Conservation (phyloP, 2,329 filamentous ascomycete species). For the Amauroascus verrucosus region DNA sequence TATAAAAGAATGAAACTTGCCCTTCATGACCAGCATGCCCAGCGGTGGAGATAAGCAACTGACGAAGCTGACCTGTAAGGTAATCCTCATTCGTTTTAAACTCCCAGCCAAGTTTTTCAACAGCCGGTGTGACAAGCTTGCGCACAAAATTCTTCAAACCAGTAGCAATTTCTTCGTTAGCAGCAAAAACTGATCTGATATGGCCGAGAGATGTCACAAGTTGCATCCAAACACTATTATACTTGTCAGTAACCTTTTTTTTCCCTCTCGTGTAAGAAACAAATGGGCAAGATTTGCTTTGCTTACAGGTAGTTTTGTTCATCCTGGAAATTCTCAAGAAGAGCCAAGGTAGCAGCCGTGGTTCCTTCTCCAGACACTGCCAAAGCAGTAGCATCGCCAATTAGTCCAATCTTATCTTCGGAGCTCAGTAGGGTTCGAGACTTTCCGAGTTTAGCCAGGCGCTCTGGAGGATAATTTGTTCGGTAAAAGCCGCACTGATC, state of each 20-base stretch:
- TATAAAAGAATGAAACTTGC: slow-evolving; percentile 40
- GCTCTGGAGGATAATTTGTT: slow-evolving; percentile 80
- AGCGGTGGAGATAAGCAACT: slow-evolving; percentile 66
- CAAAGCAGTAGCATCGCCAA: slow-evolving; percentile 81
- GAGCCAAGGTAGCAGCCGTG: slow-evolving; percentile 69
- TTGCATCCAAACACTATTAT: slow-evolving; percentile 64
- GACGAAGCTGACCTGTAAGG: slow-evolving; percentile 69
- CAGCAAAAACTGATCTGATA: slow-evolving; percentile 75
- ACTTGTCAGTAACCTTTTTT: slow-evolving; percentile 17
- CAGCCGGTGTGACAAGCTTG: slow-evolving; percentile 63
- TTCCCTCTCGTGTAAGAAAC: neutral
- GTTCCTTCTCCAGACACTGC: slow-evolving; percentile 77
- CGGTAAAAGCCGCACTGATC: slow-evolving; percentile 84
- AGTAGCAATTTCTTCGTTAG: slow-evolving; percentile 59
- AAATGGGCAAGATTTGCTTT: neutral
- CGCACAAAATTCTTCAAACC: slow-evolving; percentile 70
- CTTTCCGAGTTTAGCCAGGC: slow-evolving; percentile 68
- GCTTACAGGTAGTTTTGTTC: slow-evolving; percentile 67
- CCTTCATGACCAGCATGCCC: slow-evolving; percentile 64
- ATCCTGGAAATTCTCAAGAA: slow-evolving; percentile 70
- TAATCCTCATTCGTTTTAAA: slow-evolving; percentile 69
- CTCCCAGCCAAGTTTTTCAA: slow-evolving; percentile 76
- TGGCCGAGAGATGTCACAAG: slow-evolving; percentile 65
- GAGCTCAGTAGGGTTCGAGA: slow-evolving; percentile 66
- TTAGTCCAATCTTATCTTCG: slow-evolving; percentile 84